Conservation (phyloP, 2,329 filamentous ascomycete species). For the Chrysosporium queenslandicum region DNA sequence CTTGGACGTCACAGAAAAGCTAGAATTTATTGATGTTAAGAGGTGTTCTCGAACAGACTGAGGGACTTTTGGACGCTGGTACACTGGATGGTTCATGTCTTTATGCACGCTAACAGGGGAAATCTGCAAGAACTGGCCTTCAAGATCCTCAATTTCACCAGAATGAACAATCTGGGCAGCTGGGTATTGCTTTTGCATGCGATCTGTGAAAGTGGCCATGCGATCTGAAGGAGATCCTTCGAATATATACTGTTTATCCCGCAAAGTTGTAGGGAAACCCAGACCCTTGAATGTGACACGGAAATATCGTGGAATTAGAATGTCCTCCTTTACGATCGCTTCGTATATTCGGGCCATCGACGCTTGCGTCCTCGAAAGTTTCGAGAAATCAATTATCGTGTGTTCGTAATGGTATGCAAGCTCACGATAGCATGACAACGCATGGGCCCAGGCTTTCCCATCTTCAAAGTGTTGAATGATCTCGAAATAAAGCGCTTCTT, state of each 20-base stretch:
- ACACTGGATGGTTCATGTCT: conserved; percentile 71
- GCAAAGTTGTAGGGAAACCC: conserved; percentile 68
- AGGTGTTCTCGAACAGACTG: conserved; percentile 79
- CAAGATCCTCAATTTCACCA: conserved; percentile 64
- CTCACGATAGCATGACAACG: conserved; percentile 78
- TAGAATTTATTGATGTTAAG: conserved; percentile 63
- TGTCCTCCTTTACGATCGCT: conserved; percentile 70
- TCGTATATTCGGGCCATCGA: conserved; percentile 92
- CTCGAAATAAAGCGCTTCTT: conserved; percentile 82
- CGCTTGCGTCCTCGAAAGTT: conserved; percentile 77
- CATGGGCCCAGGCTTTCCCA: conserved; percentile 86
- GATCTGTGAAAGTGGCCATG: conserved; percentile 72
- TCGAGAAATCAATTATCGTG: conserved; percentile 81
- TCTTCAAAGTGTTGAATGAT: conserved; percentile 95
- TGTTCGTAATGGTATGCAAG: conserved; percentile 83
- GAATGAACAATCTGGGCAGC: conserved; percentile 67
- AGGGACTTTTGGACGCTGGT: conserved; percentile 75
- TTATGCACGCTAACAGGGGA: conserved; percentile 72
- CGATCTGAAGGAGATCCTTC: conserved; percentile 70
- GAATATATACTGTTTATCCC: conserved; percentile 88
- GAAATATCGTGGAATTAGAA: conserved; percentile 74
- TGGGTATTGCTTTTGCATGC: conserved; percentile 84
- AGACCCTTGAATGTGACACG: conserved; percentile 81
- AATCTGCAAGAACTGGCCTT: conserved; percentile 83
- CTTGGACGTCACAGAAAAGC: conserved; percentile 66